Percentiles rank a stretch among this genome's conserved stretches.
Evolutionary conservation across 1,284 basidiomycete genomes (phyloP).

Genomic region (Inonotus obliquus): DNA sequence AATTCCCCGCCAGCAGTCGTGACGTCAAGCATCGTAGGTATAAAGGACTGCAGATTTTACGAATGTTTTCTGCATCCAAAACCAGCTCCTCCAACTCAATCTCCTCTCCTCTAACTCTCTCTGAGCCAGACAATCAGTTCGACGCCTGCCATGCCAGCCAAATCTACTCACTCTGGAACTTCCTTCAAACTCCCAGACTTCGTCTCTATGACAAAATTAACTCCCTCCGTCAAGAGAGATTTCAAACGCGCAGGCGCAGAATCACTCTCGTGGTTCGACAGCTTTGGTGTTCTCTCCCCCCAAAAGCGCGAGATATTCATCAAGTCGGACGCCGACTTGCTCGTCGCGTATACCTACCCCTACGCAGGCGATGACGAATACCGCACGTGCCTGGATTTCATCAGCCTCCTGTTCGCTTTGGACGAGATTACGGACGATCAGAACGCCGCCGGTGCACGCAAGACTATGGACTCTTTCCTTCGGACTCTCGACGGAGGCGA

Average conservation of each 20-base stretch:
- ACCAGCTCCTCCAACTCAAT: neutral
- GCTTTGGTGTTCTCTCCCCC: constrained; percentile 54
- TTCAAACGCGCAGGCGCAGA: constrained; percentile 49
- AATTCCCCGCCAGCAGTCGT: neutral
- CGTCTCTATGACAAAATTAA: constrained; percentile 29
- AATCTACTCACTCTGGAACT: constrained; percentile 21
- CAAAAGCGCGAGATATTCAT: constrained; percentile 57
- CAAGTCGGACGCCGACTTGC: constrained; percentile 54
- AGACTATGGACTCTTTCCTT: constrained; percentile 49
- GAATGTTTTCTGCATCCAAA: neutral
- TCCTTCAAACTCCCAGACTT: constrained; percentile 57
- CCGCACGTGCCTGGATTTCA: constrained; percentile 58
- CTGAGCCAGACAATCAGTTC: neutral
- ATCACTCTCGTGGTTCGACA: constrained; percentile 59
- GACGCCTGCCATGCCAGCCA: neutral
- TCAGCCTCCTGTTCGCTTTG: constrained; percentile 62
- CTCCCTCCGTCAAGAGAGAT: constrained; percentile 41
- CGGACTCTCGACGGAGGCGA: constrained; percentile 46
- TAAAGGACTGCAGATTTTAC: neutral
- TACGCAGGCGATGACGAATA: constrained; percentile 56
- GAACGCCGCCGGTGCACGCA: constrained; percentile 47
- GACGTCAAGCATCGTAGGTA: neutral
- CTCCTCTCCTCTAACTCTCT: neutral
- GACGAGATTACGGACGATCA: constrained; percentile 71
- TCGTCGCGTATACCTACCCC: constrained; percentile 58